Conservation (phyloP, 495 filamentous ascomycete species). For the Hypoxylon perforatum region DNA sequence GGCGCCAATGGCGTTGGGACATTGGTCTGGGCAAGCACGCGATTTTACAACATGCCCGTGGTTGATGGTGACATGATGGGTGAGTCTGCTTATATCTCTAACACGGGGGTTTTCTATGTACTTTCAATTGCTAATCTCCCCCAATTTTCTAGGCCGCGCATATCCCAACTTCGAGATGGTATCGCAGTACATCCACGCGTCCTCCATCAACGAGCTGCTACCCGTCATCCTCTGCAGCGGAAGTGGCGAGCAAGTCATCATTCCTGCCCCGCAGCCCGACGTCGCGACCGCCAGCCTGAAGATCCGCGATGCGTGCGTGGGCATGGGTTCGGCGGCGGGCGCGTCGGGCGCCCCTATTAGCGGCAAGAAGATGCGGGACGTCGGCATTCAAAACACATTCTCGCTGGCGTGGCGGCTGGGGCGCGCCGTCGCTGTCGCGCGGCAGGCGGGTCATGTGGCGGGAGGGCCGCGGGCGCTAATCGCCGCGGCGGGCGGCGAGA, state of each 20-base stretch:
- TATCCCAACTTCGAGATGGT: constrained; percentile 42
- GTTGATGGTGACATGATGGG: constrained; percentile 60
- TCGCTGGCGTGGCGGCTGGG: constrained; percentile 60
- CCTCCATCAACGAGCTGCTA: constrained; percentile 18
- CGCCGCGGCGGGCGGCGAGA: constrained; percentile 54
- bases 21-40: constrained; percentile 48
- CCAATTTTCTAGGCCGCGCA: constrained; percentile 46
- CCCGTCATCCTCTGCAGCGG: constrained; percentile 51
- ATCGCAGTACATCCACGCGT: constrained; percentile 8
- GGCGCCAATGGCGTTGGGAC: constrained; percentile 55
- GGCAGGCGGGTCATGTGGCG: constrained; percentile 50
- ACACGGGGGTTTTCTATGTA: too few species aligned
- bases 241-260: constrained; percentile 35
- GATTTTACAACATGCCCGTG: constrained; percentile 50
- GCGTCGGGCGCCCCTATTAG: constrained; percentile 50
- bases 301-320: constrained; percentile 36
- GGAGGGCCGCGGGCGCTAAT: constrained; percentile 59
- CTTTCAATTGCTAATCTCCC: constrained; percentile 44
- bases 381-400: constrained; percentile 52
- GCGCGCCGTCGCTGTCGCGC: constrained; percentile 56
- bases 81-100: constrained; percentile 47
- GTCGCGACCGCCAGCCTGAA: constrained; percentile 3
- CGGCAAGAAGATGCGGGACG: constrained; percentile 41
- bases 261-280: constrained; percentile 31
- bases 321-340: constrained; percentile 52